These are phyloP conservation scores for Coemansia guatemalensis DNA, from an alignment of 192 early-diverging fungal genomes.

Conservation along the genomic window DNA sequence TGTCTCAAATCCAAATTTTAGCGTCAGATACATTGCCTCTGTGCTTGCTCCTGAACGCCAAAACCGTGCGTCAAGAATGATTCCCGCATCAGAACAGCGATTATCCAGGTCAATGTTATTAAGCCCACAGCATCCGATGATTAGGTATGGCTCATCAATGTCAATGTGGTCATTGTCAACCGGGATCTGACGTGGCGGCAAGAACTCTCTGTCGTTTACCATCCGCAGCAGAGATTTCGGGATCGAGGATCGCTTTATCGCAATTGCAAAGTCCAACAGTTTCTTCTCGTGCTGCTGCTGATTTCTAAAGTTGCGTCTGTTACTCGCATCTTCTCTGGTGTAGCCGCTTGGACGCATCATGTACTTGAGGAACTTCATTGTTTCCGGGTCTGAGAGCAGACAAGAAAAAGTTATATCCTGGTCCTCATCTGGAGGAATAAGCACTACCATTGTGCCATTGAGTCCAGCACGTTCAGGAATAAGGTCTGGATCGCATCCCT, in stretches of 20 bases:
- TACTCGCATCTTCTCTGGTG: conserved; percentile 13
- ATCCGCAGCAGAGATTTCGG: conserved; percentile 15
- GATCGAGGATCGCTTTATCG: conserved; percentile 30
- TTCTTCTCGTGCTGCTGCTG: conserved; percentile 26
- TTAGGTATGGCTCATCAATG: conserved; percentile 37
- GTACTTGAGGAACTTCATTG: conserved; percentile 36
- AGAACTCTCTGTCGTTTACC: conserved; percentile 23
- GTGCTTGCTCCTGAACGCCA: conserved; percentile 43
- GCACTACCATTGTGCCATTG: conserved; percentile 14
- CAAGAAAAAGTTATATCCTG: conserved; percentile 29
- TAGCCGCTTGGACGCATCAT: conserved; percentile 34
- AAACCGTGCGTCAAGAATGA: conserved; percentile 44
- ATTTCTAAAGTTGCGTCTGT: conserved; percentile 20
- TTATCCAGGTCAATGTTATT: conserved; percentile 26
- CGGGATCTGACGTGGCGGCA: conserved; percentile 22
- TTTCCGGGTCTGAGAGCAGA: conserved; percentile 28
- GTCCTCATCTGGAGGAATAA: conserved; percentile 43
- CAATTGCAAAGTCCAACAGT: conserved; percentile 36
- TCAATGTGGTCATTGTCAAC: conserved; percentile 27
- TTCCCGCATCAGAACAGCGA: conserved; percentile 31
- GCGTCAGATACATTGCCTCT: conserved; percentile 34
- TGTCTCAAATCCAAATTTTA: conserved; percentile 42
- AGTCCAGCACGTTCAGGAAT: conserved; percentile 27
- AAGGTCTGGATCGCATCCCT: conserved; percentile 19
- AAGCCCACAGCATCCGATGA: conserved; percentile 45